phyloP scores from a whole-genome alignment of 129 eudicot genomes.

The Ambrosia trifida region DNA sequence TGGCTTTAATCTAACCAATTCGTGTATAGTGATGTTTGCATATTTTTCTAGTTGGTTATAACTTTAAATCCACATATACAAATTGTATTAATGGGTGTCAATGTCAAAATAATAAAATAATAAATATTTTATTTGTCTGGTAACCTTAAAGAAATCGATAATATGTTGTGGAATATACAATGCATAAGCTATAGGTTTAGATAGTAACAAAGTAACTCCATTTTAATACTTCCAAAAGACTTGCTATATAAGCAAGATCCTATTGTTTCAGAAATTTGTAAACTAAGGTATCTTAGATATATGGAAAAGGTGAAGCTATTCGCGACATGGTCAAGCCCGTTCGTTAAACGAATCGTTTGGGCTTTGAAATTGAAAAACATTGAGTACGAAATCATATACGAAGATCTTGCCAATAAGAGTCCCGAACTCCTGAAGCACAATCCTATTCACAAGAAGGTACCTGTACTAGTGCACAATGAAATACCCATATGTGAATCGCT shows the following conservation, averaged over 20 bases:
- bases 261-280: background rate
- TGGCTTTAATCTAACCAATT: background rate
- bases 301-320: conserved; percentile 6
- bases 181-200: background rate
- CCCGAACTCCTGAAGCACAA: conserved; percentile 10
- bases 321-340: conserved; percentile 8
- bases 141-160: background rate
- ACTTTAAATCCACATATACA: background rate
- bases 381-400: conserved; percentile 16
- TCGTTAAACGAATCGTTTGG: conserved; percentile 11
- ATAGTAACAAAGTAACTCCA: background rate
- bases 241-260: background rate
- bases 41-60: background rate
- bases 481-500: conserved; percentile 15
- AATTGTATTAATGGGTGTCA: background rate
- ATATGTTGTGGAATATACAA: background rate
- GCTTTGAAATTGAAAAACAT: conserved; percentile 12
- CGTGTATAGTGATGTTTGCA: background rate
- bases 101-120: no score
- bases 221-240: background rate
- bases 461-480: conserved; percentile 23
- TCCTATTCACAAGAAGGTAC: conserved; percentile 24
- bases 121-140: background rate
- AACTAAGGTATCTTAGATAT: background rate
- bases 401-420: conserved; percentile 23